Evolutionary conservation across 768 basidiomycete species (phyloP), one percentile per base, ranked within the genome.

Genomic region (Trametes cingulata): DNA sequence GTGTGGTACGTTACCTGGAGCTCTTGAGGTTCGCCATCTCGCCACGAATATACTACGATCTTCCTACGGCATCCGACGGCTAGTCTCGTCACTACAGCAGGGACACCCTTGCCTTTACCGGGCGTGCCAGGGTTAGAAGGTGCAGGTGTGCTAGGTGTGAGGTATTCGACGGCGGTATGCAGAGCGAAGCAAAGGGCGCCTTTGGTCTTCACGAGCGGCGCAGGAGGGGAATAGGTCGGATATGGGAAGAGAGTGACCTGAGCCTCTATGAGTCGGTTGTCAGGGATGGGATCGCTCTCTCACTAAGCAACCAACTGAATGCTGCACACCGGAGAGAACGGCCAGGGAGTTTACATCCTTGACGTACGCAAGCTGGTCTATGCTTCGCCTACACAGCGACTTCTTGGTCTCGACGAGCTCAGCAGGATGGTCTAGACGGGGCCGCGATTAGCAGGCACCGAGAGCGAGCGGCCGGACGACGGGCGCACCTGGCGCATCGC

Each of bases 331-430:
- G 24, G 92, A 90, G 4, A 98, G 81, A 5, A 91, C 78, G 2
- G 93, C 86, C 22, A 99, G 77, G 3, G 91, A 90, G 67, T 93
- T 88, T n/a, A 91, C 82, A 65, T 93, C 91, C 62, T 87, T 87
- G 63, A 98, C 81, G 53, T 87, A 89, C 0, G 88, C 92, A 2
- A 99, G 77, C 69, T 95, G 93, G 56, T 98, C 96, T 42, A 99
- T 90, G 14, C 90, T 78, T 68, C 81, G 85, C 65, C 84, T 77
- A 25, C 84, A 79, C 35, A 93, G 70, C 13, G 73, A 77, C 67
- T 86, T 88, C 83, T 82, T 91, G 29, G 80, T 80, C 67, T 92
- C 90, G 4, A 87, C 75, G 1, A 85, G 72, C 39, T 78, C 76
- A 0, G 80, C 69, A 24, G 50, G 52, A 19, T 69, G 69, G 27